Base-by-base conservation (phyloP, 805 yeast genomes). In the Lachancea mirantina region DNA sequence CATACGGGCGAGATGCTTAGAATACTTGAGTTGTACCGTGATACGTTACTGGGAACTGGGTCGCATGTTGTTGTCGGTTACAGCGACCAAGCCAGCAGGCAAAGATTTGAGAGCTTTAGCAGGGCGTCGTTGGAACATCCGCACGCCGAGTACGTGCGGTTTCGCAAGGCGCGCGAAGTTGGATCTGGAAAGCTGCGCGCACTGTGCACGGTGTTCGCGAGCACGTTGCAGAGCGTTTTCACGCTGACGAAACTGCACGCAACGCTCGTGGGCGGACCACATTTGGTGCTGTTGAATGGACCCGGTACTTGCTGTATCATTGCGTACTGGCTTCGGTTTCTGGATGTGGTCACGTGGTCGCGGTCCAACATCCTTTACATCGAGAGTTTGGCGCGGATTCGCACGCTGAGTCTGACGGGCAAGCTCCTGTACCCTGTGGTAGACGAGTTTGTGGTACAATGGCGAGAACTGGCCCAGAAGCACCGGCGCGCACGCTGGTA, bases 1-100 rank as follows among this genome's bases (percentile, higher is more conserved):
- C 97, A 87, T 49, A 87, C 96, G 0, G 96, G 96, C 1, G 96
- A 89, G 55, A 84, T 89, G 94, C 55, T 88, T n/a, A 63, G 88
- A 16, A 63, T 89, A 11, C 52, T 84, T 7, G 40, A 52, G 4
- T 52, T 55, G 5, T 60, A 70, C 23, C 46, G 57, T 31, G 43
- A 56, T 7, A 50, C 67, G 1, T 62, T 80, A 0, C 57, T 72
- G 5, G 67, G 68, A 3, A 75, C 72, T 38, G 42, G 57, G 1
- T 62, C 72, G 3, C 73, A 76, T 1, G 2, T 58, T 5, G 38
- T 44, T 25, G 42, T 57, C 5, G 56, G 61, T 5, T 54, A 51
- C 22, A 51, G 59, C 3, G 63, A 14, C 40, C 65, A 8, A 22
- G 55, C 25, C 63, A 67, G 55, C 55, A 67, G 24, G 43, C 52